Evolutionary conservation across 208 protist genomes (phyloP), one percentile per base, ranked within the genome.

Genomic region (Strigomonas culicis): DNA sequence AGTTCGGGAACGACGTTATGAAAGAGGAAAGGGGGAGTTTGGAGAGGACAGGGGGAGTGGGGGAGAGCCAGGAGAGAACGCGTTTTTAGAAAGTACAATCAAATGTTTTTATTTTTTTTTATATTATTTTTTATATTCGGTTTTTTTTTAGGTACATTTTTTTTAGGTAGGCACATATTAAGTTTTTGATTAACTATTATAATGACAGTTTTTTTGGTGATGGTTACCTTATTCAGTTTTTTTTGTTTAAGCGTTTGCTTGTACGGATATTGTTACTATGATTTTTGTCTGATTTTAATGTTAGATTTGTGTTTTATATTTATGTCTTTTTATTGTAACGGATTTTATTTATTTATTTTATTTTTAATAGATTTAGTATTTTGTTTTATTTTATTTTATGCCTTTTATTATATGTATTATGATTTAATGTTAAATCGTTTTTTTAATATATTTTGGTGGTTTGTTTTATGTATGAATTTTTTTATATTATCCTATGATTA

Each of bases 341-440:
- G 72, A 22, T 82, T 83, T 78, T 82, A 83, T 82, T 69, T 86
- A 69, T 86, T 82, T 77, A 83, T 86, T 66, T 75, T 83, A 74
- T 78, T 86, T 76, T 72, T 86, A 66, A 92, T 92, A 59, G 73
- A 92, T 77, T 71, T 87, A 57, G 74, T 92, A 51, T 88, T 88
- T 85, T 92, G 81, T 72, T 92, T 86, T 81, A 92, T 92, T 41
- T 28, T 88, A 66, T 86, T 82, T 75, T 86, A 86, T 66, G 72
- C 73, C 63, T 86, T 92, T 83, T 92, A 88, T 87, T 92, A 92
- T 70, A 92, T 92, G 85, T 92, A 88, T 78, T 92, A 86, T 80
- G 81, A 88, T 77, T 21, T 86, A 21, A 72, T 88, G 56, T 70
- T 92, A 70, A 55, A 57, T 43, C 58, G 79, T 50, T 92, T 92